Evolutionary conservation across 768 basidiomycete genomes (phyloP), one percentile per base, ranked within the genome.

Genomic region (Lyophyllum semitale): DNA sequence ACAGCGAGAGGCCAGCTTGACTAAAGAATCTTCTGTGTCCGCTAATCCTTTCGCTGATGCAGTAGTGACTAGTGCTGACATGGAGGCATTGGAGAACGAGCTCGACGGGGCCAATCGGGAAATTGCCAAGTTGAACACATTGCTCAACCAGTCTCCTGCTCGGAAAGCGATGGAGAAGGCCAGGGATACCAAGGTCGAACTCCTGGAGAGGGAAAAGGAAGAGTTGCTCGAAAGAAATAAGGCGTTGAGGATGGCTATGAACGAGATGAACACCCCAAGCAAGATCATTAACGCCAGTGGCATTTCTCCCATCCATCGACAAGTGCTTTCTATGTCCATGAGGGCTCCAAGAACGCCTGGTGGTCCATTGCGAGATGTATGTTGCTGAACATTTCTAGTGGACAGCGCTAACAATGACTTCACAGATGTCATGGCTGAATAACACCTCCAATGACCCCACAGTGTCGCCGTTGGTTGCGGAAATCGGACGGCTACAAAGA

Each of bases 281-380:
- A 85, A 81, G 65, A 57, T 78, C 32, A 60, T 74, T 57, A 87
- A 82, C 66, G 63, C 65, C 15, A 87, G 80, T 57, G 81, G 80
- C 2, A 85, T 91, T 54, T 91, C 89, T n/a, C 89, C 89, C 4
- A 84, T 90, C 61, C 87, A 89, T 64, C 83, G 89, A 17, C 88
- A 87, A 32, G 81, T 85, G 23, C 67, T 91, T 44, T 80, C 82
- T 37, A 80, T 89, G 82, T 85, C 85, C 15, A 68, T 90, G 54
- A 79, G 80, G 61, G 79, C 80, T 37, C 90, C 92, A 20, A 84
- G 79, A 68, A 93, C 92, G 0, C 91, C 91, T 41, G 91, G 91
- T 33, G 88, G 78, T 2, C 89, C 92, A 5, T 69, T 93, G 43
- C 77, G 77, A 76, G 91, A 93, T 58, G 92, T 93, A 68, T 62